Conservation (phyloP, 306 rosid species). For the Quercus parvula region DNA sequence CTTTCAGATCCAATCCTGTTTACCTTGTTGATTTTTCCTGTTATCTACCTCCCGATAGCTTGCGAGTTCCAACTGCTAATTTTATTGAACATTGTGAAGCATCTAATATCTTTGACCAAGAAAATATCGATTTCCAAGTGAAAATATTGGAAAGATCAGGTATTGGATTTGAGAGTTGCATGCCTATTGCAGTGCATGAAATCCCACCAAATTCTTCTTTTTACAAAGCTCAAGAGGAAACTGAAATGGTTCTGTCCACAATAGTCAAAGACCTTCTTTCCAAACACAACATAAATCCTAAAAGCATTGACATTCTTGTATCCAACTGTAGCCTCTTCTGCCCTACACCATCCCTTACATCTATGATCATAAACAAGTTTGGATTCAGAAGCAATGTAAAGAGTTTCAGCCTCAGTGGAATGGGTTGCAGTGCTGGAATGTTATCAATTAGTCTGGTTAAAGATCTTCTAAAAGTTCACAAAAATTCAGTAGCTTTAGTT, state of each 20-base stretch:
- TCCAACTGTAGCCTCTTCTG: slow-evolving; percentile 72
- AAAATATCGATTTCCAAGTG: slow-evolving; percentile 29
- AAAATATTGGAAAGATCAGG: slow-evolving; percentile 64
- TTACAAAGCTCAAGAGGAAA: slow-evolving; percentile 26
- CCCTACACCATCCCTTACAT: slow-evolving; percentile 73
- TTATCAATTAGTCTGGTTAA: slow-evolving; percentile 55
- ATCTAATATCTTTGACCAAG: background rate
- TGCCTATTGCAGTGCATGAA: slow-evolving; percentile 51
- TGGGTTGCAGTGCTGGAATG: slow-evolving; percentile 83
- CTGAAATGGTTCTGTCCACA: slow-evolving; percentile 48
- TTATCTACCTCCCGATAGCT: slow-evolving; percentile 48
- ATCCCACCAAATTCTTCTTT: slow-evolving; percentile 36
- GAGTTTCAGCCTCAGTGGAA: slow-evolving; percentile 60
- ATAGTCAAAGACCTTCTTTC: slow-evolving; percentile 47
- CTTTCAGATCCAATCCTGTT: slow-evolving; percentile 24
- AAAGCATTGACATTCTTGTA: slow-evolving; percentile 67
- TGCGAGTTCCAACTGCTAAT: slow-evolving; percentile 31
- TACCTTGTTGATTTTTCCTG: slow-evolving; percentile 66
- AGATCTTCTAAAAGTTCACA: slow-evolving; percentile 61
- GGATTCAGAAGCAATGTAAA: slow-evolving; percentile 59
- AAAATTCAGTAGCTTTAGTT: slow-evolving; percentile 56
- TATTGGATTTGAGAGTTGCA: slow-evolving; percentile 51
- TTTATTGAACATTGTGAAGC: slow-evolving; percentile 38
- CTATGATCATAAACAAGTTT: slow-evolving; percentile 59
- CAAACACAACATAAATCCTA: slow-evolving; percentile 49